phyloP scores from a whole-genome alignment of 1,284 basidiomycete species.

The Mycosarcoma maydis region DNA sequence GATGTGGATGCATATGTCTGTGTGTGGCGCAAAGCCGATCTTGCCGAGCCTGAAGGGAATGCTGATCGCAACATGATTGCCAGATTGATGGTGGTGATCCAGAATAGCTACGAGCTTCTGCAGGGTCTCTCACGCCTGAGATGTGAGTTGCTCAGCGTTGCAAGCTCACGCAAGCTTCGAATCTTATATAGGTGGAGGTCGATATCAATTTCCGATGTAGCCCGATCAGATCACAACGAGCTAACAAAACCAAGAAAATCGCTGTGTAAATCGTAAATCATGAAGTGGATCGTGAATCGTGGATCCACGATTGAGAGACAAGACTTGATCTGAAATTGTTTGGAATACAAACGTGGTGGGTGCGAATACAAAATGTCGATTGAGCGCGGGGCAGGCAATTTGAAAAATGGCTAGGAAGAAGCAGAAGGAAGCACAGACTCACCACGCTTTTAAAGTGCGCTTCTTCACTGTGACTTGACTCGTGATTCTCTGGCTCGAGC shows the following conservation, averaged over 20 bases:
- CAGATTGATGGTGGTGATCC: slow-evolving; percentile 3
- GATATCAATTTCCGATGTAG: not conserved
- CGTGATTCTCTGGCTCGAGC: too few species aligned
- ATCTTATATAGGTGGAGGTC: too few species aligned
- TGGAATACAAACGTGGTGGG: not conserved
- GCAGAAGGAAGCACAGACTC: slow-evolving; percentile 1
- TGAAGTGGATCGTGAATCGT: too few species aligned
- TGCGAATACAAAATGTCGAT: too few species aligned
- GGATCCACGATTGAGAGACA: too few species aligned
- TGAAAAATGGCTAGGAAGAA: not conserved
- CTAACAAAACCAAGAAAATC: too few species aligned
- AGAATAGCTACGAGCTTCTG: slow-evolving; percentile 1
- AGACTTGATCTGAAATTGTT: not conserved
- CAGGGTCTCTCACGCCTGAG: slow-evolving; percentile 21
- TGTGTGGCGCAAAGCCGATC: slow-evolving; percentile 1
- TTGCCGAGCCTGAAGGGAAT: slow-evolving; percentile 8
- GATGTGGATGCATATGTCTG: slow-evolving; percentile 12
- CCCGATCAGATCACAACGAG: slow-evolving; percentile 1
- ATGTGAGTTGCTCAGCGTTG: slow-evolving; percentile 3
- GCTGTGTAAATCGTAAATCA: too few species aligned
- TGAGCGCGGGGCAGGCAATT: too few species aligned
- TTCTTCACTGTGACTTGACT: not conserved
- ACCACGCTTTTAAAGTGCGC: not conserved
- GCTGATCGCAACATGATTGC: slow-evolving; percentile 15
- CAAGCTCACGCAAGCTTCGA: too few species aligned